Base-by-base conservation (phyloP, 1,284 basidiomycete species). In the Cryptococcus floricola region DNA sequence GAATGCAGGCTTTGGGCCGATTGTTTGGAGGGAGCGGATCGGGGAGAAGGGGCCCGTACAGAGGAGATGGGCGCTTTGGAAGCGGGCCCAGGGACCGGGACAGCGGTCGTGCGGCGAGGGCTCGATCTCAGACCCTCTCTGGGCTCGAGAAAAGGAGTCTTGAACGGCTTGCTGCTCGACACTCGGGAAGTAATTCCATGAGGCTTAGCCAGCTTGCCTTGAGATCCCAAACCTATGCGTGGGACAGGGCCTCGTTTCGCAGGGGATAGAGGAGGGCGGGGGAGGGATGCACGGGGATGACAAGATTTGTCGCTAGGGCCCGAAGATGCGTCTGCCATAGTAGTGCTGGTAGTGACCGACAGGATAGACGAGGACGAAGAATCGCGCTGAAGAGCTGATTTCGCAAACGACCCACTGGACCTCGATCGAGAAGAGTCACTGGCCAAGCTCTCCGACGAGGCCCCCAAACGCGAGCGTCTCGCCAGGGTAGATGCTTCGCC, bases 121-220 rank as follows among this genome's bases (percentile, higher is more conserved):
- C 56, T 58, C 18, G 57, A 61, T 44, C 60, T 18, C 5, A 53
- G 19, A 34, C 39, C 48, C 52, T 48, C 23, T 41, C 25, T 28
- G 14, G 34, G 47, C 19, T 44, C 48, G 9, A 61, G 44, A 27
- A 56, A 58, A 10, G 60, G 60, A 14, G 60, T 50, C 41, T 56
- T 50, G 48, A 62, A 62, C 10, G 53, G 34, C 27, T 27, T 49
- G 23, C 19, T 14, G 19, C 37, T 39, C 25, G 31, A 28, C 27
- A 41, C 23, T 19, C 37, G 9, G 44, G 27, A 12, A 48, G 43
- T 44, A 10, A 19, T 19, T 42, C 39, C 27, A 23, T 31, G 23
- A 16, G 31, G 38, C 19, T 50, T 53, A 13, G 7, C 3, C 39
- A 45, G 48, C 10, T 31, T 47, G 25, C 16, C 6, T 41, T 57